Conservation (phyloP, 2,329 filamentous ascomycete species). For the Chaetomium olivaceum region DNA sequence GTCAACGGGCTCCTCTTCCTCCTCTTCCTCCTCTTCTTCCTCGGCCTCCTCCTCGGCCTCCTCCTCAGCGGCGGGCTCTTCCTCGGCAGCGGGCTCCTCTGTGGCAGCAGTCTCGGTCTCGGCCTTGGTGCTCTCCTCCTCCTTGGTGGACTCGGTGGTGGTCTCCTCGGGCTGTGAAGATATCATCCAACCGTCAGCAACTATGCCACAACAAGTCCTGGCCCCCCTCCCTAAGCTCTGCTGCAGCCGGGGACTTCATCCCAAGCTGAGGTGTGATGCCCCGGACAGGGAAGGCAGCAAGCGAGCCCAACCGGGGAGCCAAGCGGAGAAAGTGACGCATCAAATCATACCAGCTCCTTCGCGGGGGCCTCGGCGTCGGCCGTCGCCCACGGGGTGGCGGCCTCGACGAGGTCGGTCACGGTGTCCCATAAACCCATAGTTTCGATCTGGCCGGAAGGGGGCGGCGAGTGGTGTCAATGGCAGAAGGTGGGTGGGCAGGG, state of each 20-base stretch:
- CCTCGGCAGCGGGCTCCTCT: conserved; percentile 54
- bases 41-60: conserved; percentile 67
- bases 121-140: conserved; percentile 23
- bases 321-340: conserved; percentile 26
- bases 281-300: neutral
- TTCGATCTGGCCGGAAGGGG: conserved; percentile 40
- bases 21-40: conserved; percentile 77
- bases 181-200: conserved; percentile 16
- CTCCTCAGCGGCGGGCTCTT: conserved; percentile 61
- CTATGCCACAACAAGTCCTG: neutral
- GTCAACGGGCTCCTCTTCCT: conserved; percentile 80
- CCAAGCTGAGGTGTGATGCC: neutral
- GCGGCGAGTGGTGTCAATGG: conserved; percentile 29
- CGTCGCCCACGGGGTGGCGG: conserved; percentile 64
- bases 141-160: conserved; percentile 36
- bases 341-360: conserved; percentile 50
- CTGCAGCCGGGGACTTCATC: neutral
- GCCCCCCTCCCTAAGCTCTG: neutral
- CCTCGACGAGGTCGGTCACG: conserved; percentile 64
- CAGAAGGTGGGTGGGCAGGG: conserved; percentile 34
- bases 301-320: neutral
- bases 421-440: conserved; percentile 69
- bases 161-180: conserved; percentile 42
- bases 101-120: conserved; percentile 24
- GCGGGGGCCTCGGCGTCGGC: conserved; percentile 68